phyloP scores from a whole-genome alignment of 495 filamentous ascomycete genomes.

The Penicillium longicatenatum region DNA sequence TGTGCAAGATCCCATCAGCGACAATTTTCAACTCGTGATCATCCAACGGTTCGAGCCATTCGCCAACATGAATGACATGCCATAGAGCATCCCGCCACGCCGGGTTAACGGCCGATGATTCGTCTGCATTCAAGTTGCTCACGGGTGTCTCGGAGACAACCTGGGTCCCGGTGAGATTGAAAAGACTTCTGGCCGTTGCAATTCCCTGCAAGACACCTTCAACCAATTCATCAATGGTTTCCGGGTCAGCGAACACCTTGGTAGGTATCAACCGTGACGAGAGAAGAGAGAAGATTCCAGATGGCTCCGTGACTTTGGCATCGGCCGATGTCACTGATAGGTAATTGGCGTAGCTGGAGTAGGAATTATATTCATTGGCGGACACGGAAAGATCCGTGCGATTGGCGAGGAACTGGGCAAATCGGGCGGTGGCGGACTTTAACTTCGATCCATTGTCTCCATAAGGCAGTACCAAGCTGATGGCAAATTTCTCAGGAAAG shows the following conservation, averaged over 20 bases:
- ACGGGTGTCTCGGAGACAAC: conserved; percentile 21
- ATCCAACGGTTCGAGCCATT: conserved; percentile 11
- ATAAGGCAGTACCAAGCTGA: conserved; percentile 20
- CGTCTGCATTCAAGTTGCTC: conserved; percentile 7
- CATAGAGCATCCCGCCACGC: conserved; percentile 24
- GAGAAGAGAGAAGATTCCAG: conserved; percentile 23
- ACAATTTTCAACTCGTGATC: neutral
- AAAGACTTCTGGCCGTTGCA: conserved; percentile 4
- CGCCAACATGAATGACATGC: conserved; percentile 21
- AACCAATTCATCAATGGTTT: conserved; percentile 17
- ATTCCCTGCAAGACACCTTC: conserved; percentile 16
- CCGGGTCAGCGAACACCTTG: conserved; percentile 22
- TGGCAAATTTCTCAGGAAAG: conserved; percentile 11
- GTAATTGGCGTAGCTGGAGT: conserved; percentile 17
- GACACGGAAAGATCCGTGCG: conserved; percentile 12
- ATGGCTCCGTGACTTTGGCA: conserved; percentile 15
- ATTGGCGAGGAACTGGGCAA: conserved; percentile 6
- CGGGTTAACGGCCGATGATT: conserved; percentile 13
- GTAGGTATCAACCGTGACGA: conserved; percentile 25
- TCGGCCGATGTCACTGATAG: conserved; percentile 12
- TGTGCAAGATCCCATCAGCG: conserved; percentile 1
- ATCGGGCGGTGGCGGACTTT: conserved; percentile 14
- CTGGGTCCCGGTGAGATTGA: conserved; percentile 14
- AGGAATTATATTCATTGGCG: conserved; percentile 11
- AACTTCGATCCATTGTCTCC: conserved; percentile 18